Evolutionary conservation across 805 yeast species (phyloP), one percentile per base, ranked within the genome.

Genomic region (Saturnispora halmiae): DNA sequence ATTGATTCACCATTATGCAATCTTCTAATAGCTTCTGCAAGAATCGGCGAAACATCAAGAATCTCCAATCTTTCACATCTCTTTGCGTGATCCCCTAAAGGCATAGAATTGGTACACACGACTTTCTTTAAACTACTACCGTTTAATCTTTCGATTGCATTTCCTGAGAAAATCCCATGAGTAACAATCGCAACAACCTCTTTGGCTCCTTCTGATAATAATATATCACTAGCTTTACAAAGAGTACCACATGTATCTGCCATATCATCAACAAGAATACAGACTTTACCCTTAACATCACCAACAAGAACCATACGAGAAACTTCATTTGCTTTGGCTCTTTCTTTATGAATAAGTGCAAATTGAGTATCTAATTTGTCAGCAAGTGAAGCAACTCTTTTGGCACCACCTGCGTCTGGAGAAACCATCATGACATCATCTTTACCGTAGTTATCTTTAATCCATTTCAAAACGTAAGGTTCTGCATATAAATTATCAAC

Each of bases 351-450:
- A 53, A 90, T 92, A 58, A 90, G 75, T 1, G 98, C 97, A 64
- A 90, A 90, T 59, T 82, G 86, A 51, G 90, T 72, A 54, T 92
- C 97, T 49, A 92, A 69, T 53, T 82, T 77, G 55, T 90, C 97
- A 11, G 97, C 97, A 38, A 90, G 67, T 4, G 88, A 79, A 2
- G 97, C 97, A 21, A 88, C 98, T 50, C 98, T 75, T 63, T 90
- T 90, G 41, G 97, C 97, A 45, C 98, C 98, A 52, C 98, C 98
- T 3, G 98, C 98, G 65, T 90, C 98, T 3, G 98, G 98, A 4
- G 96, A 86, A 10, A 90, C 94, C 41, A 90, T 75, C 39, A 87
- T 84, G 8, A 87, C 72, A 39, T 73, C 65, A n/a, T n/a, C n/a
- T n/a, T 46, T 67, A 63, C 73, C 70, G 25, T 44, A 46, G 34